Evolutionary conservation across 192 early-diverging fungal genomes (phyloP).

Genomic region (Linnemannia zychae): DNA sequence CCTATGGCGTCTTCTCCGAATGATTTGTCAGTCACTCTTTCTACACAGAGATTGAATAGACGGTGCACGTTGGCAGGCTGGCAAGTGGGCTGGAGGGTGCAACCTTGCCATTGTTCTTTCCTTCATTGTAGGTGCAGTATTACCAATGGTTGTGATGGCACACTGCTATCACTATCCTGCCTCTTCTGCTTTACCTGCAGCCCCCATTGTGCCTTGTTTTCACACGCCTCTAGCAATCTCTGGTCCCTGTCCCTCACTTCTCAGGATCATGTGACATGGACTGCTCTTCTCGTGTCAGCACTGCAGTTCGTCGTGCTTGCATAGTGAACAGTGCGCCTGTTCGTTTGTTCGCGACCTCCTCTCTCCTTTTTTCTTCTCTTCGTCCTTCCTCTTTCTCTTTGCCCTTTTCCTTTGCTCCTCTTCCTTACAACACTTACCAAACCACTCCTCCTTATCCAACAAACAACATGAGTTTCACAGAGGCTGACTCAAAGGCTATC

Average conservation of each 20-base stretch:
- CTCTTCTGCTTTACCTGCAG: neutral
- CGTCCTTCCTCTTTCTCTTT: neutral
- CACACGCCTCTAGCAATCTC: neutral
- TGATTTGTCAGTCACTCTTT: constrained; percentile 47
- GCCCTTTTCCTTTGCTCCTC: neutral
- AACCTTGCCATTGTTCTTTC: no score
- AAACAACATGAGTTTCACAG: constrained; percentile 32
- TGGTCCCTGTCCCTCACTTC: neutral
- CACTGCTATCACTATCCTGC: no score
- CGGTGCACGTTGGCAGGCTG: neutral
- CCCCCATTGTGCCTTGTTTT: neutral
- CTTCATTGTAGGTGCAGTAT: no score
- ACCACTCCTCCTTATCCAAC: neutral
- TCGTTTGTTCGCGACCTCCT: no score
- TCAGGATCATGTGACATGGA: neutral
- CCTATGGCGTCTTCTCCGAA: neutral
- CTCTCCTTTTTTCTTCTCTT: constrained; percentile 7
- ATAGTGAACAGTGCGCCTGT: neutral
- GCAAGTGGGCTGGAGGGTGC: no score
- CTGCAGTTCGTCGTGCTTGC: neutral
- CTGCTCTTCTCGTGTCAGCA: neutral
- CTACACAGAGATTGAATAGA: neutral
- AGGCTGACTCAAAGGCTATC: constrained; percentile 63
- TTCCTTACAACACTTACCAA: neutral
- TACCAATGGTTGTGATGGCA: no score